A percentile compares a stretch with the other conserved stretches of the same genome.
phyloP scores from a whole-genome alignment of 805 yeast species.

The Suhomyces faveliae region DNA sequence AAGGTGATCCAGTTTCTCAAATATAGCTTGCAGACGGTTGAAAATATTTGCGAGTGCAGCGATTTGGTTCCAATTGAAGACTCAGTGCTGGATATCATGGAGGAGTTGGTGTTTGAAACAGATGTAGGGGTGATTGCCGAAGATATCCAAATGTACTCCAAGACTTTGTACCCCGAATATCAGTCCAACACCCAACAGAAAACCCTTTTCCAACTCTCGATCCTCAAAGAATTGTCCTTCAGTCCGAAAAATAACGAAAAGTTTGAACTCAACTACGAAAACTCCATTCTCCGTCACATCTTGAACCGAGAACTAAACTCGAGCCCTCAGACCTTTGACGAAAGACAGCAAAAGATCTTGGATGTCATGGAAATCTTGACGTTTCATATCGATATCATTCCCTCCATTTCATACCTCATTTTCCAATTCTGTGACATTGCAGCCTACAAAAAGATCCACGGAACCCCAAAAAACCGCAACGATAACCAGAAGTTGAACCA shows the following conservation, averaged over 20 bases:
- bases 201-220: conserved; percentile 6
- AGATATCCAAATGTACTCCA: conserved; percentile 3
- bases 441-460: background rate
- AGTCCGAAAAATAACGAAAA: conserved; percentile 11
- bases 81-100: background rate
- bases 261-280: conserved; percentile 15
- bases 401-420: background rate
- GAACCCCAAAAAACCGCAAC: background rate
- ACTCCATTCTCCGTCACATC: conserved; percentile 14
- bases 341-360: conserved; percentile 14
- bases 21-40: background rate
- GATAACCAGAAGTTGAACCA: background rate
- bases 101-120: conserved; percentile 6
- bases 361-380: conserved; percentile 17
- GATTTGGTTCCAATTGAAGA: background rate
- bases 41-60: background rate
- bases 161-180: conserved; percentile 2
- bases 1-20: background rate
- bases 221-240: conserved; percentile 10
- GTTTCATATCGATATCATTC: conserved; percentile 14
- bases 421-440: background rate
- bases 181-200: conserved; percentile 1
- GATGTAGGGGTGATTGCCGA: conserved; percentile 2
- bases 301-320: conserved; percentile 12
- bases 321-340: conserved; percentile 15